These are phyloP conservation scores for Uronychia setigera DNA, from an alignment of 73 alveolate species.

Conservation along the genomic window DNA sequence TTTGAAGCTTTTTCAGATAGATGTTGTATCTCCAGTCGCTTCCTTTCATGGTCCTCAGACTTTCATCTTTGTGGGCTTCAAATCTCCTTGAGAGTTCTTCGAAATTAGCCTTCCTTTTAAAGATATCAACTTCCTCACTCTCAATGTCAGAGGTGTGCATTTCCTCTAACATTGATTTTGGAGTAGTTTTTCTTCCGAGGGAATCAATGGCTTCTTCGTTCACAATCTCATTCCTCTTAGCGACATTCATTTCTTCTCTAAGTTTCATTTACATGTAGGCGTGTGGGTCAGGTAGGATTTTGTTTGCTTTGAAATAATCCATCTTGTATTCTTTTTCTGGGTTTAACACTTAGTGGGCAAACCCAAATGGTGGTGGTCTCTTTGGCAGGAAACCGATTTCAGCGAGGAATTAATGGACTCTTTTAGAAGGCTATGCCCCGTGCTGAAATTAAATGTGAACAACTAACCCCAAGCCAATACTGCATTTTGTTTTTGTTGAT, in stretches of 20 bases:
- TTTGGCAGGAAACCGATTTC: conserved; percentile 61
- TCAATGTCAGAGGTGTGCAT: conserved; percentile 58
- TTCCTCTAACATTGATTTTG: conserved; percentile 19
- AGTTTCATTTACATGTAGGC: not conserved
- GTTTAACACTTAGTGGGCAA: conserved; percentile 30
- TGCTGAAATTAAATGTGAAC: not conserved
- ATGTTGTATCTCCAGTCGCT: conserved; percentile 56
- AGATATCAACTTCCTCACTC: conserved; percentile 53
- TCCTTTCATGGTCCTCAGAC: conserved; percentile 33
- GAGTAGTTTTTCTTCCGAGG: conserved; percentile 1
- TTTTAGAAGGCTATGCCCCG: conserved; percentile 68
- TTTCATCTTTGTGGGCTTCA: conserved; percentile 37
- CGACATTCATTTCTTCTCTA: conserved; percentile 38
- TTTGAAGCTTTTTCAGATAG: conserved; percentile 47
- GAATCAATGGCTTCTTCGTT: conserved; percentile 8
- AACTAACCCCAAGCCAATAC: conserved; percentile 68
- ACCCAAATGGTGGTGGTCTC: conserved; percentile 58
- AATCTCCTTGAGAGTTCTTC: conserved; percentile 39
- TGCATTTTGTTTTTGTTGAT: conserved; percentile 55
- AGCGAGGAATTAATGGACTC: conserved; percentile 52
- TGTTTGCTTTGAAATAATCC: not conserved
- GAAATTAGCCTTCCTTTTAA: conserved; percentile 49
- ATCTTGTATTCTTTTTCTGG: conserved; percentile 35
- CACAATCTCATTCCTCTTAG: conserved; percentile 30
- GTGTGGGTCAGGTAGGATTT: not conserved